phyloP scores from a whole-genome alignment of 1,284 basidiomycete species.

The Malassezia nana region DNA sequence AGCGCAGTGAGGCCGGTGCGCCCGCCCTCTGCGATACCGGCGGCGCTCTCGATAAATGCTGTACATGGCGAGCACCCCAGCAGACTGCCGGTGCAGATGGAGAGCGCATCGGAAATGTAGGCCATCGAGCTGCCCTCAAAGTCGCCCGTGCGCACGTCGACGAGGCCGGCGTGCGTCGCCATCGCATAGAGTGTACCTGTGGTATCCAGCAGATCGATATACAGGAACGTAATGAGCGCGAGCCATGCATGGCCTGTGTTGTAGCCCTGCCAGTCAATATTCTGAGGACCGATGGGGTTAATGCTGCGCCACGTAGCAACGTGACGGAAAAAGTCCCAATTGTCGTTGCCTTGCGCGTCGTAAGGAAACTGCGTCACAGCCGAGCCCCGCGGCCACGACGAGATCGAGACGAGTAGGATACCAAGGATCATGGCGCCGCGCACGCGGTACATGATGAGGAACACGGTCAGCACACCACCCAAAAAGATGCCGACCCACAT shows the following conservation, averaged over 20 bases:
- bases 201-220: constrained; percentile 58
- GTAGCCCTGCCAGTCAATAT: constrained; percentile 53
- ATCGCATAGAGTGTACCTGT: constrained; percentile 76
- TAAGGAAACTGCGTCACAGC: constrained; percentile 74
- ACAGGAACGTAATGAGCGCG: constrained; percentile 69
- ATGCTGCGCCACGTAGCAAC: constrained; percentile 61
- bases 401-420: constrained; percentile 73
- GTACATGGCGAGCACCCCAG: constrained; percentile 80
- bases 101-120: constrained; percentile 61
- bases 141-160: constrained; percentile 71
- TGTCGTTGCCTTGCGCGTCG: constrained; percentile 58
- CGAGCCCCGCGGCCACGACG: constrained; percentile 75
- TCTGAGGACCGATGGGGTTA: constrained; percentile 52
- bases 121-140: constrained; percentile 77
- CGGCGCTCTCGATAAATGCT: constrained; percentile 69
- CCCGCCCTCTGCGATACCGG: constrained; percentile 61
- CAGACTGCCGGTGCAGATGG: constrained; percentile 68
- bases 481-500: constrained; percentile 82
- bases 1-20: constrained; percentile 76
- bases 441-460: constrained; percentile 71
- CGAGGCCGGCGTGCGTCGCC: constrained; percentile 81
- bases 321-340: constrained; percentile 77
- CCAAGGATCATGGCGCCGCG: constrained; percentile 68
- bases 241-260: constrained; percentile 71
- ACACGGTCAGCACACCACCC: constrained; percentile 58